Evolutionary conservation across 1,284 basidiomycete genomes (phyloP).

Genomic region (Cryptococcus sp.): DNA sequence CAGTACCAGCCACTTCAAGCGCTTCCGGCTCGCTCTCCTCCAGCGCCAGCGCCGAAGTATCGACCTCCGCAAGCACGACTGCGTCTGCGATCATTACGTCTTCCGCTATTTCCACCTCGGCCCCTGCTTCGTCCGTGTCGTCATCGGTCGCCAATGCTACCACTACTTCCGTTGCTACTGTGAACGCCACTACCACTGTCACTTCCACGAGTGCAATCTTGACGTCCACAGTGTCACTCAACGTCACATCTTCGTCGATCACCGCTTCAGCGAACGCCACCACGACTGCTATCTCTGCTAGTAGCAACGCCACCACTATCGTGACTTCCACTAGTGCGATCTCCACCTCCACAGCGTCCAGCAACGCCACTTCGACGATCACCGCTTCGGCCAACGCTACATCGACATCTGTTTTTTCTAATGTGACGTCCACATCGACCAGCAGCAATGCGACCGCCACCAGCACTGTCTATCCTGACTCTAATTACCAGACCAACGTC

Average conservation of each 20-base stretch:
- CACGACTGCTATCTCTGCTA: not conserved
- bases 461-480: conserved; percentile 8
- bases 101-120: conserved; percentile 2
- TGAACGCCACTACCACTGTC: not conserved
- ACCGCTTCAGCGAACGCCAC: not conserved
- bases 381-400: not conserved
- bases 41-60: not conserved
- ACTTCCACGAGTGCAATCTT: conserved; percentile 1
- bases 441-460: not conserved
- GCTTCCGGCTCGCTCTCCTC: not conserved
- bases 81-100: not conserved
- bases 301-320: not conserved
- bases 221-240: conserved; percentile 1
- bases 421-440: conserved; percentile 7
- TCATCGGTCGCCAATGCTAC: not conserved
- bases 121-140: not conserved
- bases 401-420: not conserved
- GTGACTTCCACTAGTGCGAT: not conserved
- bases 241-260: not conserved
- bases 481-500: conserved; percentile 23
- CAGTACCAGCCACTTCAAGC: not conserved
- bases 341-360: not conserved
- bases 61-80: not conserved
- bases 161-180: not conserved
- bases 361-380: not conserved